Conservation (phyloP, 2,329 filamentous ascomycete species). For the Plenodomus tracheiphilus region DNA sequence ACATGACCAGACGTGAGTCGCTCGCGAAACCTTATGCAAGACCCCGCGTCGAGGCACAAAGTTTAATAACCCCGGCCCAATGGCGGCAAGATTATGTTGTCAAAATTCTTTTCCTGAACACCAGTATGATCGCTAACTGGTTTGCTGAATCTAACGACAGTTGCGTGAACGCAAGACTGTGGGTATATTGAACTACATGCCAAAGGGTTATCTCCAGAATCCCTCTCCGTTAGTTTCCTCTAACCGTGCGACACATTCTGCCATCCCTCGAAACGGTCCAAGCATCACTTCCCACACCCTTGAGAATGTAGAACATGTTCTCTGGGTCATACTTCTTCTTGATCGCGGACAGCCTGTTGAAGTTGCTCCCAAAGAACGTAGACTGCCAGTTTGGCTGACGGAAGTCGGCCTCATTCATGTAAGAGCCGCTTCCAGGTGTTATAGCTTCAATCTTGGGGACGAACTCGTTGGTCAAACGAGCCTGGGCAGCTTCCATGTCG, state of each 20-base stretch:
- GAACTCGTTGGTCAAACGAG: slow-evolving; percentile 23
- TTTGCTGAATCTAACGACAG: no score
- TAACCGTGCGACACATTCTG: slow-evolving; percentile 10
- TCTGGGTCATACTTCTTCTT: slow-evolving; percentile 30
- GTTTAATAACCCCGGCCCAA: no score
- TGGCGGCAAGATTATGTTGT: no score
- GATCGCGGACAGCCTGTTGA: slow-evolving; percentile 15
- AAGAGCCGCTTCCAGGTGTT: slow-evolving; percentile 27
- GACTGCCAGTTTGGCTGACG: slow-evolving; percentile 26
- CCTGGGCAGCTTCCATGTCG: slow-evolving; percentile 11
- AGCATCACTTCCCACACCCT: slow-evolving; percentile 26
- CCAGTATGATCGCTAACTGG: no score
- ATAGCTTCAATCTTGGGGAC: slow-evolving; percentile 28
- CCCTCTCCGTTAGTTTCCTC: background rate
- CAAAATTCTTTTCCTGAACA: no score
- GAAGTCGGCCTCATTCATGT: slow-evolving; percentile 37
- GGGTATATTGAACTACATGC: no score
- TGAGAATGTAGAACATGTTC: slow-evolving; percentile 21
- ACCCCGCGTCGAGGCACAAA: no score
- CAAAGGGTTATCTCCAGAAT: no score
- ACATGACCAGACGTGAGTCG: no score
- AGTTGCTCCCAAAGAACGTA: slow-evolving; percentile 30
- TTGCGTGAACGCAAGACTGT: no score
- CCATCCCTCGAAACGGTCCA: slow-evolving; percentile 17
- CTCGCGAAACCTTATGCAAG: no score